A percentile compares a stretch with the other conserved stretches of the same genome.
These are phyloP conservation scores for Mallotus japonicus DNA, from an alignment of 441 rosid genomes.

Conservation along the genomic window DNA sequence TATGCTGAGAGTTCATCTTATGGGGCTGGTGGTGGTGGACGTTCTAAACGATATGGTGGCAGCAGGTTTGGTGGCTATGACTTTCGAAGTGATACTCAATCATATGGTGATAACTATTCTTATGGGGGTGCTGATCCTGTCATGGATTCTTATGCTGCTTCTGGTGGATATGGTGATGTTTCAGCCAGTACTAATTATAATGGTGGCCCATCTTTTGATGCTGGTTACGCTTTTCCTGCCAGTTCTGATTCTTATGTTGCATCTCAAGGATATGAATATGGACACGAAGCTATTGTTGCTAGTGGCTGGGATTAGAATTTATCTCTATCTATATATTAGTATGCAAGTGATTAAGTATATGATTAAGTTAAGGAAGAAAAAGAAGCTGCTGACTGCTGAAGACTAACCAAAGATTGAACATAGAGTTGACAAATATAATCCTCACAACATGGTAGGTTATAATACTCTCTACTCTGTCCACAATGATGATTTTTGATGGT, in stretches of 20 bases:
- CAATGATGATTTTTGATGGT: neutral
- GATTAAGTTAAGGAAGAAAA: neutral
- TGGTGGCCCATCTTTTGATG: neutral
- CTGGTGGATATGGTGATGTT: slow-evolving; percentile 10
- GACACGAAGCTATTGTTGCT: slow-evolving; percentile 24
- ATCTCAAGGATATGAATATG: slow-evolving; percentile 5
- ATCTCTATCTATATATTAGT: neutral
- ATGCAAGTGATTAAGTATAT: neutral
- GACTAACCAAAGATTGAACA: slow-evolving; percentile 11
- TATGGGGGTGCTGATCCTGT: slow-evolving; percentile 1
- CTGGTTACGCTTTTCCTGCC: slow-evolving; percentile 3
- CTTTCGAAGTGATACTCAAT: slow-evolving; percentile 32
- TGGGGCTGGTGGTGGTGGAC: slow-evolving; percentile 17
- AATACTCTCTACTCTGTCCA: neutral
- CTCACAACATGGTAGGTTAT: neutral
- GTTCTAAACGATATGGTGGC: slow-evolving; percentile 17
- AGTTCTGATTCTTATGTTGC: slow-evolving; percentile 4
- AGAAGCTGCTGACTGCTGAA: slow-evolving; percentile 2
- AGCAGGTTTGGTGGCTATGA: slow-evolving; percentile 50
- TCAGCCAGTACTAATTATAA: slow-evolving; percentile 6
- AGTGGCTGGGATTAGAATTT: slow-evolving; percentile 38
- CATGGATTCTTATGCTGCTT: slow-evolving; percentile 11
- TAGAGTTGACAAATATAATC: neutral
- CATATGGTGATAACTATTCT: slow-evolving; percentile 11
- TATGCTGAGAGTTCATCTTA: slow-evolving; percentile 32